Evolutionary conservation across 2,329 filamentous ascomycete species (phyloP), one percentile per base, ranked within the genome.

Genomic region (Fusarium falciforme): DNA sequence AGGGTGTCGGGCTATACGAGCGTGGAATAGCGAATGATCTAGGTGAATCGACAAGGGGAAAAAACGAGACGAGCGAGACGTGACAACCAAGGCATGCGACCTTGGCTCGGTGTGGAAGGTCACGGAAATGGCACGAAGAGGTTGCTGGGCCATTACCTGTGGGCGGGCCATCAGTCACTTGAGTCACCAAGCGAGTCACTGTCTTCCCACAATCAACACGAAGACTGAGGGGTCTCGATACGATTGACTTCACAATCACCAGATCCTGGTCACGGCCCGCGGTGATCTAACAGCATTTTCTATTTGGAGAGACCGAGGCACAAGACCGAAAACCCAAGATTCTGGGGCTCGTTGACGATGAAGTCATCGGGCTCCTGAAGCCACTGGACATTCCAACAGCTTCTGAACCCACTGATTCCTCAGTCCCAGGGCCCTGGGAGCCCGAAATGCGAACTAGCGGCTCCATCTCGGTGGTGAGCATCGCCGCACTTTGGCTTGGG

Each of bases 291-390:
- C 38, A 33, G 20, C 27, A 55, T 25, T 31, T 40, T 59, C 62
- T 75, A 72, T 73, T 75, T 75, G 62, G 72, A 64, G 72, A 64
- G 62, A 44, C 42, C 59, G 60, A 49, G 55, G 63, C 67, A 68
- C 54, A 58, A 55, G 59, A 59, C 27, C 29, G 31, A 17, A 59
- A 40, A 40, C 54, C 64, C 60, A 44, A 57, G 59, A 55, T 68
- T 60, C 64, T 54, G 60, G 66, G 61, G 36, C 54, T 66, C 44
- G 29, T 49, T 67, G 40, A 49, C 33, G 35, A 73, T 78, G 74
- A 76, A 74, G 71, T 77, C 74, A 77, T 70, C 59, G 49, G 64
- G 25, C 58, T n/a, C 12, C 35, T 59, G 47, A 31, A 29, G 44
- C 22, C 47, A 52, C 27, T 52, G 9, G 4, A 31, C 59, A 60